Conservation (phyloP, 169 alveolate genomes). For the Eimeria nieschulzi region DNA sequence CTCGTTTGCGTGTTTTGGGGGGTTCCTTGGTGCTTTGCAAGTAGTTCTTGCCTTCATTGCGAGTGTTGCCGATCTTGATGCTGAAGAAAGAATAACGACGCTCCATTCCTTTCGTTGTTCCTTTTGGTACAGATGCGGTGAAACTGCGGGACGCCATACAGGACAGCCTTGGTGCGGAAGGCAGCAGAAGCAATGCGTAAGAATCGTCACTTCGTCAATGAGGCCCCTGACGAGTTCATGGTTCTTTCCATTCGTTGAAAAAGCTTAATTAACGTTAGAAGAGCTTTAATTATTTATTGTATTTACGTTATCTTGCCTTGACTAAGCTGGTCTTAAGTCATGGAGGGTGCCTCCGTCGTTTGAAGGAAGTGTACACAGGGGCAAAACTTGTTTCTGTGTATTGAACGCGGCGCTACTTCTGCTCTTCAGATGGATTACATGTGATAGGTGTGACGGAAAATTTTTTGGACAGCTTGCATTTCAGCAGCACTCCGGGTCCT, state of each 20-base stretch:
- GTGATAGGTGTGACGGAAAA: not conserved
- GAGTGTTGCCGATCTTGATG: too few species aligned
- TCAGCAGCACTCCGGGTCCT: constrained; percentile 3
- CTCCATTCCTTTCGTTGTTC: not conserved
- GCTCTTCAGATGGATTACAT: not conserved
- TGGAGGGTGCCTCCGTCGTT: not conserved
- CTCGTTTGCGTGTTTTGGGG: not conserved
- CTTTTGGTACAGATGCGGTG: not conserved
- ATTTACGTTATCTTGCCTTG: not conserved
- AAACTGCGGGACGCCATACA: not conserved
- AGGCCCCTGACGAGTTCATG: not conserved
- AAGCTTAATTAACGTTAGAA: too few species aligned
- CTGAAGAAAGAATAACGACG: not conserved
- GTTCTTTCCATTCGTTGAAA: too few species aligned
- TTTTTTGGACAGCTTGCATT: constrained; percentile 13
- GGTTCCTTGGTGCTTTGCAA: not conserved
- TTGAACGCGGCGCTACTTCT: not conserved
- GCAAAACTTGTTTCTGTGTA: not conserved
- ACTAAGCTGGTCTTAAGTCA: not conserved
- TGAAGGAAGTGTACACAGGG: not conserved
- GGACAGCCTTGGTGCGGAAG: not conserved
- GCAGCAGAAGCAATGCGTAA: not conserved
- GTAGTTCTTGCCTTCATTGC: not conserved
- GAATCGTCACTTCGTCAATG: too few species aligned
- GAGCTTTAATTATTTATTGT: not conserved